Evolutionary conservation across 1,284 basidiomycete species (phyloP).

Genomic region (Boletellus dicymbophilus): DNA sequence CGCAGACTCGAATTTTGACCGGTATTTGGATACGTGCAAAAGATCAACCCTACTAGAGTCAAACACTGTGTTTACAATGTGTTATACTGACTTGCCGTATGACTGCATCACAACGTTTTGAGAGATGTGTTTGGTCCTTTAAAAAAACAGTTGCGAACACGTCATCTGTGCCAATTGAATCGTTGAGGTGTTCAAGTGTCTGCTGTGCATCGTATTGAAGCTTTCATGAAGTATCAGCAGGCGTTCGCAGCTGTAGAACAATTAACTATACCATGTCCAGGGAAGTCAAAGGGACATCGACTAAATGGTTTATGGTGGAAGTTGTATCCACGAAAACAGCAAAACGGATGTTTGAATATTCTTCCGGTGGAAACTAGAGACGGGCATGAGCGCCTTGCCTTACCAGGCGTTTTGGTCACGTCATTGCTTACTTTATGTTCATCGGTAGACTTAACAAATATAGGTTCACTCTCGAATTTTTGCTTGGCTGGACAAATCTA

Average conservation of each 20-base stretch:
- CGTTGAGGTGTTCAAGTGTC: conserved; percentile 66
- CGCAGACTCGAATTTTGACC: conserved; percentile 46
- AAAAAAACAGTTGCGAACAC: conserved; percentile 80
- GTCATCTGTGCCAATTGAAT: conserved; percentile 48
- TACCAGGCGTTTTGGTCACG: no score
- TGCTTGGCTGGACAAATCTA: conserved; percentile 57
- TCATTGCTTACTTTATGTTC: conserved; percentile 50
- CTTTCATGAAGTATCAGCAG: conserved; percentile 40
- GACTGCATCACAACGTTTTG: conserved; percentile 66
- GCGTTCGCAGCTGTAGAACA: background rate
- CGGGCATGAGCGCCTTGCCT: conserved; percentile 5
- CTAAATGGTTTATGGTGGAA: conserved; percentile 82
- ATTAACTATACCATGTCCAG: conserved; percentile 57
- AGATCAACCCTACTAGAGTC: conserved; percentile 57
- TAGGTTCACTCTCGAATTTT: conserved; percentile 62
- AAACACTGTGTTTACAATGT: background rate
- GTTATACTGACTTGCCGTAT: conserved; percentile 46
- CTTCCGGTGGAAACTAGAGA: conserved; percentile 53
- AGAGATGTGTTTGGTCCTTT: conserved; percentile 62
- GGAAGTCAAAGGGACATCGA: conserved; percentile 70
- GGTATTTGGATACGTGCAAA: conserved; percentile 49
- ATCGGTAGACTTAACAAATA: conserved; percentile 61
- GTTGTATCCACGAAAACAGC: conserved; percentile 81
- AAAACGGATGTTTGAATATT: conserved; percentile 50
- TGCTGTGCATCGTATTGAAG: conserved; percentile 75